Percentiles rank a stretch among this genome's conserved stretches.
phyloP scores from a whole-genome alignment of 371 early-diverging fungal genomes.

The Rhizopus delemar region DNA sequence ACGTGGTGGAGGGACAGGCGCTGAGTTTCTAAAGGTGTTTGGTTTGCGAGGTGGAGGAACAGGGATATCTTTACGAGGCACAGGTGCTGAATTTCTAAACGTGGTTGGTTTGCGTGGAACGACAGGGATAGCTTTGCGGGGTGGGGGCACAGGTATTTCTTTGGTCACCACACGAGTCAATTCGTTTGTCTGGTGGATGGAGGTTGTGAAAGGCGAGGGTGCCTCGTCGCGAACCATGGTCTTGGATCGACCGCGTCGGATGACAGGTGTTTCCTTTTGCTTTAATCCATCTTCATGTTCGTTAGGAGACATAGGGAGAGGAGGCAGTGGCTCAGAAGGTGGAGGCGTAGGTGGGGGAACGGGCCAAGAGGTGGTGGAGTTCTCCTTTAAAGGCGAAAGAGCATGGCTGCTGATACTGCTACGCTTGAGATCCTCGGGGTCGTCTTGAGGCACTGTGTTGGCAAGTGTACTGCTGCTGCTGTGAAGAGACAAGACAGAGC shows the following conservation, averaged over 20 bases:
- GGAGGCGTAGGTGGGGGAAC: slow-evolving; percentile 39
- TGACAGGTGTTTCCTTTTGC: slow-evolving; percentile 9
- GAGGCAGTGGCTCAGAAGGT: slow-evolving; percentile 36
- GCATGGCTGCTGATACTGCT: slow-evolving; percentile 7
- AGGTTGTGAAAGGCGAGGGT: slow-evolving; percentile 18
- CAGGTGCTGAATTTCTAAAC: background rate
- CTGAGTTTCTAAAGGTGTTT: background rate
- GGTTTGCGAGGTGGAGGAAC: slow-evolving; percentile 14
- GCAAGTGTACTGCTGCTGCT: background rate
- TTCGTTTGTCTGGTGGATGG: slow-evolving; percentile 20
- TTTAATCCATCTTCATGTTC: background rate
- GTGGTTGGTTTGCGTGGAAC: slow-evolving; percentile 8
- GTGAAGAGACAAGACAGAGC: background rate
- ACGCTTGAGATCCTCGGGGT: background rate
- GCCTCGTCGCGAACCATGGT: slow-evolving; percentile 18
- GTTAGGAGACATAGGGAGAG: slow-evolving; percentile 17
- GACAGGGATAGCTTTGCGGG: slow-evolving; percentile 4
- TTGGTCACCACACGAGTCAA: slow-evolving; percentile 14
- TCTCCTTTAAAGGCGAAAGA: slow-evolving; percentile 12
- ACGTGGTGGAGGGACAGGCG: too few species aligned
- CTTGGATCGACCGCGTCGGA: slow-evolving; percentile 23
- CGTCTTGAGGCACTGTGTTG: background rate
- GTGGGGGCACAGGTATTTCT: slow-evolving; percentile 6
- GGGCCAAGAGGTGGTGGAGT: slow-evolving; percentile 21
- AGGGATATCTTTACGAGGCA: background rate